A percentile compares a stretch with the other conserved stretches of the same genome.
Evolutionary conservation across 2,329 filamentous ascomycete genomes (phyloP).

Genomic region (Aspergillus novofumigatus): DNA sequence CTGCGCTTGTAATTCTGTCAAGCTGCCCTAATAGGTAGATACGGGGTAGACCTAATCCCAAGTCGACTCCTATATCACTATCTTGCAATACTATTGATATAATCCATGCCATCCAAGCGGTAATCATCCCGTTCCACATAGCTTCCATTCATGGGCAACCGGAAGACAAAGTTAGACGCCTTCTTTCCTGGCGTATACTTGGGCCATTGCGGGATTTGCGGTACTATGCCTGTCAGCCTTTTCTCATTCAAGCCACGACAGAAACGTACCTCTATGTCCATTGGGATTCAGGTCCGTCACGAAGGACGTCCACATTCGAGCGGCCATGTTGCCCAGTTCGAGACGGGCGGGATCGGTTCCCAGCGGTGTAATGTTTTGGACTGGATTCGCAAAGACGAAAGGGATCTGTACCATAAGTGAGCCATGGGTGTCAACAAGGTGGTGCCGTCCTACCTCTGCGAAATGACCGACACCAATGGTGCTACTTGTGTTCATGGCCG

Average conservation of each 20-base stretch:
- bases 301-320: constrained; percentile 32
- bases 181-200: constrained; percentile 12
- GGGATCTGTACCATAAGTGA: constrained; percentile 21
- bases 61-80: constrained; percentile 8
- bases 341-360: constrained; percentile 22
- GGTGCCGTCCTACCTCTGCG: constrained; percentile 20
- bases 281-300: constrained; percentile 26
- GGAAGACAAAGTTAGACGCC: constrained; percentile 25
- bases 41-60: too few relatives aligned
- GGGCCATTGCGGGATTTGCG: constrained; percentile 21
- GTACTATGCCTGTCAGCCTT: constrained; percentile 12
- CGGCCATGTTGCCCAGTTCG: constrained; percentile 24
- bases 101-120: constrained; percentile 22
- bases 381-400: constrained; percentile 29
- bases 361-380: constrained; percentile 24
- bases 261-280: constrained; percentile 22
- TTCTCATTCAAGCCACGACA: not conserved
- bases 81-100: constrained; percentile 25
- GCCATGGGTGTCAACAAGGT: not conserved
- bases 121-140: constrained; percentile 26
- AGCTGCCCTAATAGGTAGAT: not conserved
- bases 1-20: not conserved
- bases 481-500: constrained; percentile 22
- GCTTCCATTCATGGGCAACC: constrained; percentile 20
- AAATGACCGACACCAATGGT: constrained; percentile 29